phyloP scores from a whole-genome alignment of 495 filamentous ascomycete species.

The Cercophora scortea region DNA sequence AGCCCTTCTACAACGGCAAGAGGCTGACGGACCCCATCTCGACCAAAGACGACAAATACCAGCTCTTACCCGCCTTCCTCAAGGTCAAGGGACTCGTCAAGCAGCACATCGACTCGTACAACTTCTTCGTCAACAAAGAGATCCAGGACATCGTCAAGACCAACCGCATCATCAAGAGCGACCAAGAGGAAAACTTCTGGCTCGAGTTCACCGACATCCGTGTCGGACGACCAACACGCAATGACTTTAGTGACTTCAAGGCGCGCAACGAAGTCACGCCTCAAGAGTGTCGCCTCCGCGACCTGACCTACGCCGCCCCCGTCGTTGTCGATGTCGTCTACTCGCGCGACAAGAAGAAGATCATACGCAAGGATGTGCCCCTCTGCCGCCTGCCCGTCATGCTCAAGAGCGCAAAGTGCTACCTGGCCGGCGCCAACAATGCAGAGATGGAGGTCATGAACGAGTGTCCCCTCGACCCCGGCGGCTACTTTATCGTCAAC shows the following conservation, averaged over 20 bases:
- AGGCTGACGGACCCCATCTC: slow-evolving; percentile 86
- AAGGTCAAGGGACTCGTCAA: slow-evolving; percentile 65
- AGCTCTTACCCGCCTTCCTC: slow-evolving; percentile 88
- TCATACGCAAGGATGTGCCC: slow-evolving; percentile 59
- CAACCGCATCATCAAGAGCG: slow-evolving; percentile 76
- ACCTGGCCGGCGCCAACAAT: slow-evolving; percentile 70
- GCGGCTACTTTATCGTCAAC: slow-evolving; percentile 87
- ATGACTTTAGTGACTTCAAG: slow-evolving; percentile 58
- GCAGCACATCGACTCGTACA: slow-evolving; percentile 92
- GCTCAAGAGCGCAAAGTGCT: slow-evolving; percentile 90
- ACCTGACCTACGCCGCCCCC: slow-evolving; percentile 91
- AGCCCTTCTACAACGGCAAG: slow-evolving; percentile 96
- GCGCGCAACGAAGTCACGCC: slow-evolving; percentile 64
- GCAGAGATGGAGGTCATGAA: slow-evolving; percentile 77
- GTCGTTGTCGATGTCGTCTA: slow-evolving; percentile 87
- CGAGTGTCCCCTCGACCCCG: slow-evolving; percentile 92
- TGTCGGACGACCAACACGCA: slow-evolving; percentile 67
- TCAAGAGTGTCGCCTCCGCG: slow-evolving; percentile 90
- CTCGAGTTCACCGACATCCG: slow-evolving; percentile 86
- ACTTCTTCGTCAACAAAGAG: slow-evolving; percentile 91
- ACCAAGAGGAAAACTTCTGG: slow-evolving; percentile 80
- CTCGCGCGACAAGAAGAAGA: slow-evolving; percentile 61
- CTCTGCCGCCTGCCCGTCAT: slow-evolving; percentile 94
- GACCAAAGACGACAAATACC: slow-evolving; percentile 92
- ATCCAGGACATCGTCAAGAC: slow-evolving; percentile 92